These are phyloP conservation scores for Morella rubra DNA, from an alignment of 306 rosid genomes.

Conservation along the genomic window DNA sequence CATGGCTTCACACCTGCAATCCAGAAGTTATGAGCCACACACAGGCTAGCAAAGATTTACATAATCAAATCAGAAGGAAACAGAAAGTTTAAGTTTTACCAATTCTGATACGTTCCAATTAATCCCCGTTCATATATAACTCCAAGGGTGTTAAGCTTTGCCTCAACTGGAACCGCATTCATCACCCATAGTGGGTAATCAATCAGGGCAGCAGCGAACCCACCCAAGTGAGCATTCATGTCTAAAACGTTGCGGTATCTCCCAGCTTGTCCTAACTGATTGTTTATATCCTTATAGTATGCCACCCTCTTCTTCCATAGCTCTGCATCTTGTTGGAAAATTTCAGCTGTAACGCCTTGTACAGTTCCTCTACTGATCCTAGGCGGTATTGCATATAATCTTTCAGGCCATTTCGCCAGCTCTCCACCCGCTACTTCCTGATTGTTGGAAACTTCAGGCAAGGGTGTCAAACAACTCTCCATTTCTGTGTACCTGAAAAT, in stretches of 20 bases:
- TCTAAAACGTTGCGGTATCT: slow-evolving; percentile 76
- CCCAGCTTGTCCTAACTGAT: slow-evolving; percentile 52
- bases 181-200: slow-evolving; percentile 81
- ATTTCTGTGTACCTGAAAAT: slow-evolving; percentile 64
- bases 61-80: background rate
- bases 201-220: slow-evolving; percentile 68
- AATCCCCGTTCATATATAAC: slow-evolving; percentile 70
- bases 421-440: slow-evolving; percentile 66
- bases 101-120: slow-evolving; percentile 79
- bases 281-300: slow-evolving; percentile 52
- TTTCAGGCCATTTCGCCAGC: slow-evolving; percentile 65
- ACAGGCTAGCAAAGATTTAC: background rate
- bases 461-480: slow-evolving; percentile 67
- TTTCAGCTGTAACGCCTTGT: slow-evolving; percentile 42
- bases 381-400: slow-evolving; percentile 60
- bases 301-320: slow-evolving; percentile 67
- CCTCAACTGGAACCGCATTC: slow-evolving; percentile 78
- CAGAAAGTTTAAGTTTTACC: slow-evolving; percentile 39
- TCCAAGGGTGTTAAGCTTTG: slow-evolving; percentile 62
- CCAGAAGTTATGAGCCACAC: slow-evolving; percentile 3
- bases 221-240: slow-evolving; percentile 85
- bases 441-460: slow-evolving; percentile 57
- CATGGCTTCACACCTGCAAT: slow-evolving; percentile 90
- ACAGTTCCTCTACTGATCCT: slow-evolving; percentile 62
- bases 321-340: slow-evolving; percentile 46